These are phyloP conservation scores for barley (Hordeum vulgare) DNA, from an alignment of 176 grass and related monocot species.

Conservation along the genomic window DNA sequence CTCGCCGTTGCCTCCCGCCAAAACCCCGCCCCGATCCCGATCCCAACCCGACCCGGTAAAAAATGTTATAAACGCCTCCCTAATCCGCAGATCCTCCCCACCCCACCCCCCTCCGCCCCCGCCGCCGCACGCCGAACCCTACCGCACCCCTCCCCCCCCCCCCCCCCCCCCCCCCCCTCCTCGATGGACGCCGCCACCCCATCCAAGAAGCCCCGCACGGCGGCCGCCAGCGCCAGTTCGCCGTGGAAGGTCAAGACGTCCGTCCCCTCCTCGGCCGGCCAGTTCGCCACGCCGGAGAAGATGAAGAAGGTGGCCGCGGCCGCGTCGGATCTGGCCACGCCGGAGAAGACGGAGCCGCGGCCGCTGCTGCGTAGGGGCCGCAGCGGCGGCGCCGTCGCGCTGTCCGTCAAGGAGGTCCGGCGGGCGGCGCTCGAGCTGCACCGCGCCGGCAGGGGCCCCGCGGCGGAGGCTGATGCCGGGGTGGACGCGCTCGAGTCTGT, in stretches of 20 bases:
- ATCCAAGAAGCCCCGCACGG: slow-evolving; percentile 18
- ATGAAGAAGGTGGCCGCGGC: neutral
- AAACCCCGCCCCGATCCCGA: neutral
- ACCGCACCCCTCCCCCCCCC: neutral
- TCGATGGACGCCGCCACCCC: neutral
- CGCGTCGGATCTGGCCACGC: slow-evolving; percentile 26
- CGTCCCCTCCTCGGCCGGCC: neutral
- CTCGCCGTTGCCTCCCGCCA: neutral
- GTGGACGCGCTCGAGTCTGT: slow-evolving; percentile 38
- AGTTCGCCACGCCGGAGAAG: slow-evolving; percentile 24
- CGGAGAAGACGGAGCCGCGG: slow-evolving; percentile 41
- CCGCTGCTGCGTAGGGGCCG: slow-evolving; percentile 10
- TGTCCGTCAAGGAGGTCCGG: slow-evolving; percentile 58
- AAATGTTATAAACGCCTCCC: neutral
- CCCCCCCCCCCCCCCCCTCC: neutral
- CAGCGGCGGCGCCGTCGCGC: slow-evolving; percentile 35
- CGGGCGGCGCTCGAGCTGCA: slow-evolving; percentile 40
- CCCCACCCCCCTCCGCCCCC: neutral
- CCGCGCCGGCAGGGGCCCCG: neutral
- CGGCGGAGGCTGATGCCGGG: neutral
- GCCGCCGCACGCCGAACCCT: neutral
- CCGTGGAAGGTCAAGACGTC: slow-evolving; percentile 3
- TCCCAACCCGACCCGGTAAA: neutral
- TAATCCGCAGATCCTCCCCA: neutral
- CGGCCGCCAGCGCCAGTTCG: neutral